phyloP scores from a whole-genome alignment of 164 flowering plant genomes.

The Macadamia tetraphylla region DNA sequence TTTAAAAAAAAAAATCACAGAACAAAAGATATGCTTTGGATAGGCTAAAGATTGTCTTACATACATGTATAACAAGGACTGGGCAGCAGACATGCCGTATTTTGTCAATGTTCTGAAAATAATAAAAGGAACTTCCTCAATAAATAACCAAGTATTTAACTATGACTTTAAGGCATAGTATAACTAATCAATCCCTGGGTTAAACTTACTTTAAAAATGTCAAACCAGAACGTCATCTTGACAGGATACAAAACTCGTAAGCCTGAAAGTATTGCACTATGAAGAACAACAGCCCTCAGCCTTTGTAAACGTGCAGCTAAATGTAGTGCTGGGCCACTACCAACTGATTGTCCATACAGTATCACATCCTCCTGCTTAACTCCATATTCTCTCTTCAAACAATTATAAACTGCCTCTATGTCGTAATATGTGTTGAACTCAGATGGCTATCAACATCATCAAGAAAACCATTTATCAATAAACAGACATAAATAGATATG shows the following conservation, averaged over 20 bases:
- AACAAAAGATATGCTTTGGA: not conserved
- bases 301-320: slow-evolving; percentile 60
- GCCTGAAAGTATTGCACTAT: slow-evolving; percentile 92
- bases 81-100: slow-evolving; percentile 74
- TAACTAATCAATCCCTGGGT: not conserved
- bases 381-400: slow-evolving; percentile 73
- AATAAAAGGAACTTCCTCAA: slow-evolving; percentile 8
- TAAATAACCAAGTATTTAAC: slow-evolving; percentile 4
- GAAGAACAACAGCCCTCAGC: slow-evolving; percentile 80
- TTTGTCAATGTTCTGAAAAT: slow-evolving; percentile 89
- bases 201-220: slow-evolving; percentile 75
- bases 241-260: slow-evolving; percentile 83
- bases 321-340: slow-evolving; percentile 91
- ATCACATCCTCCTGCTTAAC: slow-evolving; percentile 80
- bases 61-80: slow-evolving; percentile 95
- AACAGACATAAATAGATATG: not conserved
- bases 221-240: slow-evolving; percentile 93
- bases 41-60: slow-evolving; percentile 14
- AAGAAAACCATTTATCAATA: slow-evolving; percentile 1
- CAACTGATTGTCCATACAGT: slow-evolving; percentile 90
- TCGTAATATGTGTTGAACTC: slow-evolving; percentile 90
- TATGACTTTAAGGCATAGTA: not conserved
- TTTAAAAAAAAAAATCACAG: not conserved
- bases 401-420: slow-evolving; percentile 85
- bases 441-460: slow-evolving; percentile 48